Percentiles rank a stretch among this genome's conserved stretches.
Evolutionary conservation across 225 moss, liverwort and hornwort species (phyloP).

Genomic region (Sphagnum tenellum): DNA sequence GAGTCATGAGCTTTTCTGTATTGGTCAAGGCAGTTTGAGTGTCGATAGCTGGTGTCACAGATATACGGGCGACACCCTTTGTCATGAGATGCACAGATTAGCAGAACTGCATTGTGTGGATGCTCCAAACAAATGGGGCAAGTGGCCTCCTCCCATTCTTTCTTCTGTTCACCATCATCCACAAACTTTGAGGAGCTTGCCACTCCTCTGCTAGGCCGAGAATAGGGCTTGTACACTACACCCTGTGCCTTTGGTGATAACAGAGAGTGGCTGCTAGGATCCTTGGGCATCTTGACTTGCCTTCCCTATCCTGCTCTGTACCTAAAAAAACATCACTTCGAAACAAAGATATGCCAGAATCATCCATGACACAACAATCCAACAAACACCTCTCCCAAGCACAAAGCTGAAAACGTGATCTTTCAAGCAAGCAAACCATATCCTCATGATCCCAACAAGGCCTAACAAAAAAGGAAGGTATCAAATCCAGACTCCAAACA

Average conservation of each 20-base stretch:
- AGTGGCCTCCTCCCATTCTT: slow-evolving; percentile 95
- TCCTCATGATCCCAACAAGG: no score
- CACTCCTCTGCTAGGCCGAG: slow-evolving; percentile 61
- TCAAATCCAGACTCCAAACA: no score
- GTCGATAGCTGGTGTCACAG: slow-evolving; percentile 95
- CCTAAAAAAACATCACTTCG: no score
- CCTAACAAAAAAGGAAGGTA: no score
- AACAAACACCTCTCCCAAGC: no score
- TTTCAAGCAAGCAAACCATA: no score
- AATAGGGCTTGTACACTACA: slow-evolving; percentile 70
- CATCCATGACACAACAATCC: no score
- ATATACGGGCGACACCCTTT: slow-evolving; percentile 98
- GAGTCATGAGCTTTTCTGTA: slow-evolving; percentile 76
- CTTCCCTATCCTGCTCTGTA: background rate
- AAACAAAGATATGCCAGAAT: no score
- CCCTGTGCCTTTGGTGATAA: slow-evolving; percentile 78
- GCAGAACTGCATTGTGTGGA: slow-evolving; percentile 87
- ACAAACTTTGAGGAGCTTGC: slow-evolving; percentile 69
- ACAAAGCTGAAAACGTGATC: no score
- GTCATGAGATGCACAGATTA: slow-evolving; percentile 77
- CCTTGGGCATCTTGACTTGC: slow-evolving; percentile 81
- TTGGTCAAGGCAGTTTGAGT: slow-evolving; percentile 96
- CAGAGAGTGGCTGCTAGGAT: slow-evolving; percentile 54
- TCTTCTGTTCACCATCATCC: slow-evolving; percentile 84
- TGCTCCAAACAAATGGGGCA: slow-evolving; percentile 99